Evolutionary conservation across 108 stramenopile species (phyloP).

Genomic region (Ochromonas danica): DNA sequence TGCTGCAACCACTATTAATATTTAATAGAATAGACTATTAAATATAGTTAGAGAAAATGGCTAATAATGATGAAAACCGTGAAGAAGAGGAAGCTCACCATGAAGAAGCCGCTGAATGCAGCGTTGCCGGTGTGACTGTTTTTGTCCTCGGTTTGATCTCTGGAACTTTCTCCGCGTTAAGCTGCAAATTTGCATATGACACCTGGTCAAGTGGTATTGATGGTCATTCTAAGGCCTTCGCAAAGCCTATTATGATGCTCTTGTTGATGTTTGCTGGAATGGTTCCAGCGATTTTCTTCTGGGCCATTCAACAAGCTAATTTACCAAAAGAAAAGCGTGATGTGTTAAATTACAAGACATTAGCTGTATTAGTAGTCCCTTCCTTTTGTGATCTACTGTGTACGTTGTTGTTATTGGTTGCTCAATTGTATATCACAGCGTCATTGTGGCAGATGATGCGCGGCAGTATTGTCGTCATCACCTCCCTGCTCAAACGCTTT

Average conservation of each 20-base stretch:
- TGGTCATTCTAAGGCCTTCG: conserved; percentile 27
- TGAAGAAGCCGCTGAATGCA: background rate
- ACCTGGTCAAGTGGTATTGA: conserved; percentile 22
- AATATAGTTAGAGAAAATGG: too few species aligned
- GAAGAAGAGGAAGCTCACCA: background rate
- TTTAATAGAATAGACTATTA: too few species aligned
- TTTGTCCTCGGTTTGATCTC: conserved; percentile 25
- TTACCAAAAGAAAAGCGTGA: conserved; percentile 29
- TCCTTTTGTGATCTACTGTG: conserved; percentile 36
- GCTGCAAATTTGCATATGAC: conserved; percentile 33
- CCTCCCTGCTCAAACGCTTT: conserved; percentile 49
- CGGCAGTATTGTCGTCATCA: conserved; percentile 55
- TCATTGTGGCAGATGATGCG: conserved; percentile 55
- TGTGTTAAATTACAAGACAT: background rate
- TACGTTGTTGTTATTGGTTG: conserved; percentile 35
- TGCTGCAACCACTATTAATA: too few species aligned
- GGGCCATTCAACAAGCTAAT: conserved; percentile 23
- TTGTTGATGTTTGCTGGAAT: conserved; percentile 37
- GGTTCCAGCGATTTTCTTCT: background rate
- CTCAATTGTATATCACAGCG: conserved; percentile 53
- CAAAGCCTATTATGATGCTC: conserved; percentile 41
- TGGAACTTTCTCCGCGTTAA: conserved; percentile 34
- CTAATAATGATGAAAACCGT: too few species aligned
- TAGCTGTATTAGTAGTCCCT: conserved; percentile 28
- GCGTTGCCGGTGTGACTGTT: background rate